Evolutionary conservation across 352 stramenopile genomes (phyloP), one percentile per base, ranked within the genome.

Genomic region (Blastocystis sp.): DNA sequence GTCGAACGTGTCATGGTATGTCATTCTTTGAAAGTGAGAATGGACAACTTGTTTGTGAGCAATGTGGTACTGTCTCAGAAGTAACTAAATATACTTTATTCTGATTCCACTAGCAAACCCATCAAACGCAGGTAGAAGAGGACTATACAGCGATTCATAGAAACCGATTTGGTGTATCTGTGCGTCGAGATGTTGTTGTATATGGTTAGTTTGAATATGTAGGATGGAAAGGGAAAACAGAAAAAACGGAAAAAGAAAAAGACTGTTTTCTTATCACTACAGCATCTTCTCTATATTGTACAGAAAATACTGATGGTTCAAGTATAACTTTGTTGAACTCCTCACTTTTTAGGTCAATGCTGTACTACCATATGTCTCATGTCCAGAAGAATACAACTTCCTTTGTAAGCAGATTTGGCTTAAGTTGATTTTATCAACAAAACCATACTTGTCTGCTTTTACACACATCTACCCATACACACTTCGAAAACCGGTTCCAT

Each of bases 341-440:
- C 62, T 27, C 19, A 30, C 11, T 30, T 2, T 9, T 48, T 13
- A 81, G 70, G 44, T 81, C 22, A 24, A 59, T 24, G 33, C 22
- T 62, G 70, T 81, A 15, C 11, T 24, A 40, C 30, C 48, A 4
- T 60, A 51, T 56, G 44, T 81, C 3, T 19, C 42, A 4, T 81
- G 70, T 81, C 70, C 70, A 9, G 44, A 30, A 30, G 70, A 81
- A 44, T 81, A 81, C 44, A 56, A 81, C 40, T 24, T 27, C n/a
- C 70, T 81, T 24, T 81, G 70, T 33, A 81, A 81, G n/a, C 33
- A 51, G 19, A 81, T 81, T n/a, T 81, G 70, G 70, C 70, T 81
- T 11, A 44, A 51, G n/a, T 54, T 81, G 7, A 42, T 81, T 30
- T 5, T 81, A 27, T 24, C 44, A 19, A 66, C 70, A 24, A 81